These are phyloP conservation scores for Globisporangium spiculum DNA, from an alignment of 352 stramenopile species.

Conservation along the genomic window DNA sequence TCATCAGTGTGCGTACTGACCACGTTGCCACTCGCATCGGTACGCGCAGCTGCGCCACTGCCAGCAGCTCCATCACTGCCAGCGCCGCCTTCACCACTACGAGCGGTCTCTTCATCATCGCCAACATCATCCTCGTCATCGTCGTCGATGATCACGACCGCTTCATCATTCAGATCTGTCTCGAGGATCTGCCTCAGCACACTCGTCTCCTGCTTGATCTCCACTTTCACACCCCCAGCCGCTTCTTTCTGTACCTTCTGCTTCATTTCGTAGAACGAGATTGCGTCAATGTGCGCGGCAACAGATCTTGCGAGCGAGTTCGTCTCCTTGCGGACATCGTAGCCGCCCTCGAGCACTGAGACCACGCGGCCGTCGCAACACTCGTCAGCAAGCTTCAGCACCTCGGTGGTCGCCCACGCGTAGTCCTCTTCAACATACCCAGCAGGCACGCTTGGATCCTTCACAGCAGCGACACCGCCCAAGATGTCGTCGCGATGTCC, in stretches of 20 bases:
- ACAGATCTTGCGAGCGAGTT: slow-evolving; percentile 83
- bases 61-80: not conserved
- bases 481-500: slow-evolving; percentile 84
- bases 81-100: not conserved
- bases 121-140: slow-evolving; percentile 23
- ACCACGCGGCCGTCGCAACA: slow-evolving; percentile 79
- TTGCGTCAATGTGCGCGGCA: slow-evolving; percentile 69
- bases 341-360: slow-evolving; percentile 85
- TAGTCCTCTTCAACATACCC: slow-evolving; percentile 85
- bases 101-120: slow-evolving; percentile 17
- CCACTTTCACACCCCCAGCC: slow-evolving; percentile 12
- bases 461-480: slow-evolving; percentile 71
- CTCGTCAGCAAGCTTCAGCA: slow-evolving; percentile 70
- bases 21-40: not conserved
- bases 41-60: not conserved
- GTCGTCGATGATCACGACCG: slow-evolving; percentile 62
- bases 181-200: slow-evolving; percentile 50
- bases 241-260: slow-evolving; percentile 15
- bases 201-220: slow-evolving; percentile 34
- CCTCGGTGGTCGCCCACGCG: slow-evolving; percentile 73
- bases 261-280: slow-evolving; percentile 58
- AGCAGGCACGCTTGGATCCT: slow-evolving; percentile 70
- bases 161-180: slow-evolving; percentile 40
- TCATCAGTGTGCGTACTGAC: slow-evolving; percentile 20
- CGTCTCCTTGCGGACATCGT: slow-evolving; percentile 77